Base-by-base conservation (phyloP, 257 asterid species). In the Nicotiana otophora region DNA sequence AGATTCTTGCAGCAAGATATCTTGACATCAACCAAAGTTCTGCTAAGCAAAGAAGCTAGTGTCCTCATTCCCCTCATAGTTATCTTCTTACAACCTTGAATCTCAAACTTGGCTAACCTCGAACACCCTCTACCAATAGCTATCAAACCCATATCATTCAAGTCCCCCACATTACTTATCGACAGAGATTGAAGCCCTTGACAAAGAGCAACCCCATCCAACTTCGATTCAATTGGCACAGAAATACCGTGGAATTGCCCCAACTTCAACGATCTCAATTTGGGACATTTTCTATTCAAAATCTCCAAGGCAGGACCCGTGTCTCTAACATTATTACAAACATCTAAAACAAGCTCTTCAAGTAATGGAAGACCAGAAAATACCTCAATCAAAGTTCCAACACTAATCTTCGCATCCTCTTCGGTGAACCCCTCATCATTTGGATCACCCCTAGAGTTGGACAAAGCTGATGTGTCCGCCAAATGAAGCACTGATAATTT, bases 81-180 rank as follows among this genome's bases (percentile, higher is more conserved):
- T 55, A 94, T 88, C 68, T 83, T 90, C 87, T 88, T 90, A 85
- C 98, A 96, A 34, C 99, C 97, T 34, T 87, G 89, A 80, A 94
- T 86, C 84, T 96, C 98, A 75, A 96, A 92, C 90, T 87, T 90
- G 5, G 89, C 75, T 82, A 94, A 83, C 69, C 88, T 89, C 85
- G 88, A 88, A 82, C 99, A 96, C 61, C 99, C 99, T 84, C 97
- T 91, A 17, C 86, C 98, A 39, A 96, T 94, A 30, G 95, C 98
- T 48, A 96, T 94, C 90, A 96, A 84, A n/a, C 98, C 97, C 97
- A 94, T 92, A 82, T 96, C 97, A 36, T 83, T 84, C 86, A 96
- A 84, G 87, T 94, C 98, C 42, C 89, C 96, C 4, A 89, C 98
- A 55, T 88, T 88, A 85, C 91, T 86, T 55, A 96, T 88, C 20